Conservation (phyloP, 1,284 basidiomycete genomes). For the Austroboletus niveus region DNA sequence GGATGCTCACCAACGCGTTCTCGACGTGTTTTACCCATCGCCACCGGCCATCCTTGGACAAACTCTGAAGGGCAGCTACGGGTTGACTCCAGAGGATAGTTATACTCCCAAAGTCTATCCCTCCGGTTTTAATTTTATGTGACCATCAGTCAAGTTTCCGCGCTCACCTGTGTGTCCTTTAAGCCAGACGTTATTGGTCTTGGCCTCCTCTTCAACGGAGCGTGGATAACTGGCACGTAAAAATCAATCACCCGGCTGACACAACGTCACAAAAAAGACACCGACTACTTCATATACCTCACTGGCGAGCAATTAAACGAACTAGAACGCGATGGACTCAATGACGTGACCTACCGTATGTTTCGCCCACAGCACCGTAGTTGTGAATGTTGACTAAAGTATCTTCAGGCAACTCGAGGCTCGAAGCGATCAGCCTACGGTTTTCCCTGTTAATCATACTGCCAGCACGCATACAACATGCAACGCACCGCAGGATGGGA, state of each 20-base stretch:
- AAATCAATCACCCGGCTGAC: too few relatives aligned
- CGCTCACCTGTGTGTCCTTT: not conserved
- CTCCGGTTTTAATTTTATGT: too few relatives aligned
- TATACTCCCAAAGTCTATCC: constrained; percentile 47
- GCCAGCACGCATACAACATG: not conserved
- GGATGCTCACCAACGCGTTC: constrained; percentile 29
- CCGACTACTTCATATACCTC: too few relatives aligned
- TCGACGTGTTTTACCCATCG: constrained; percentile 56
- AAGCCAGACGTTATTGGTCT: too few relatives aligned
- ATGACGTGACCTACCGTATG: not conserved
- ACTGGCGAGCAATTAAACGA: not conserved
- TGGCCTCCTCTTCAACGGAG: constrained; percentile 1
- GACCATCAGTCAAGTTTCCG: too few relatives aligned
- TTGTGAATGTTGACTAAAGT: constrained; percentile 50
- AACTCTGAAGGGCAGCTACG: constrained; percentile 54
- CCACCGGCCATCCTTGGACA: constrained; percentile 49
- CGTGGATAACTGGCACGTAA: constrained; percentile 1
- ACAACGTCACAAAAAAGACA: too few relatives aligned
- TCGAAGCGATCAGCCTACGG: constrained; percentile 48
- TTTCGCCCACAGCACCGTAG: not conserved
- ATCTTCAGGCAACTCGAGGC: constrained; percentile 58
- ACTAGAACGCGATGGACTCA: not conserved
- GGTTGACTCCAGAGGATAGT: constrained; percentile 23
- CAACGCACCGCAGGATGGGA: constrained; percentile 43
- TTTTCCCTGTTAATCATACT: not conserved